A percentile compares a stretch with the other conserved stretches of the same genome.
Evolutionary conservation across 495 filamentous ascomycete genomes (phyloP).

Genomic region (Chaetomium fimeti): DNA sequence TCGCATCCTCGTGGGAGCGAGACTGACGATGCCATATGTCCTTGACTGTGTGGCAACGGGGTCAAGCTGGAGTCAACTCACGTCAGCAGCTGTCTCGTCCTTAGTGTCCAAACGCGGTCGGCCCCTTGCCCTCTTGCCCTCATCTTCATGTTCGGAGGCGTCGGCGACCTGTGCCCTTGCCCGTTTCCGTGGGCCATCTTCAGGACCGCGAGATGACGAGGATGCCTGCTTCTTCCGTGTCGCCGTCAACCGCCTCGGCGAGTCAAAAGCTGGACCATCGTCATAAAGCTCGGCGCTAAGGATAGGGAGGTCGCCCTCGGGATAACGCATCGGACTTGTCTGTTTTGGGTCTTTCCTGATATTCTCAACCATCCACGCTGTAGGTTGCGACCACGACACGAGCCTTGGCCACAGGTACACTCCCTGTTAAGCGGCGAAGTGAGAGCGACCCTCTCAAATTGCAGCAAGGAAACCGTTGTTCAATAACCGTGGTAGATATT

Average conservation of each 20-base stretch:
- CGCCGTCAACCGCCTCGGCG: slow-evolving; percentile 15
- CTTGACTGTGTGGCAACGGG: not conserved
- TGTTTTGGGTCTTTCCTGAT: not conserved
- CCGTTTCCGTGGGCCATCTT: slow-evolving; percentile 36
- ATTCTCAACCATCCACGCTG: not conserved
- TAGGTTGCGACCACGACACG: no score
- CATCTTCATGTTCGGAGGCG: slow-evolving; percentile 38
- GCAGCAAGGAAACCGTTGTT: no score
- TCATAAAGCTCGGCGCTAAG: slow-evolving; percentile 52
- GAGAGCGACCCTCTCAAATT: no score
- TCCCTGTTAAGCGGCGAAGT: no score
- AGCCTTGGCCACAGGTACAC: no score
- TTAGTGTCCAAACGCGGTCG: slow-evolving; percentile 68
- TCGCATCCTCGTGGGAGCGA: not conserved
- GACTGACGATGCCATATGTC: not conserved
- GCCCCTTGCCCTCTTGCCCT: slow-evolving; percentile 57
- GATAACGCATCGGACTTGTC: slow-evolving; percentile 35
- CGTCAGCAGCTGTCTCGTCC: slow-evolving; percentile 60
- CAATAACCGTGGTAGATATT: no score
- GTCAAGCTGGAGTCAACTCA: slow-evolving; percentile 37
- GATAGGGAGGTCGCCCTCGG: slow-evolving; percentile 43
- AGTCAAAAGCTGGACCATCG: slow-evolving; percentile 28
- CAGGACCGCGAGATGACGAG: slow-evolving; percentile 10
- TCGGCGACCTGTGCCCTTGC: slow-evolving; percentile 24
- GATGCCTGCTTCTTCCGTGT: slow-evolving; percentile 25